A percentile compares a stretch with the other conserved stretches of the same genome.
Evolutionary conservation across 2,329 filamentous ascomycete genomes (phyloP).

Genomic region (Colletotrichum lentis): DNA sequence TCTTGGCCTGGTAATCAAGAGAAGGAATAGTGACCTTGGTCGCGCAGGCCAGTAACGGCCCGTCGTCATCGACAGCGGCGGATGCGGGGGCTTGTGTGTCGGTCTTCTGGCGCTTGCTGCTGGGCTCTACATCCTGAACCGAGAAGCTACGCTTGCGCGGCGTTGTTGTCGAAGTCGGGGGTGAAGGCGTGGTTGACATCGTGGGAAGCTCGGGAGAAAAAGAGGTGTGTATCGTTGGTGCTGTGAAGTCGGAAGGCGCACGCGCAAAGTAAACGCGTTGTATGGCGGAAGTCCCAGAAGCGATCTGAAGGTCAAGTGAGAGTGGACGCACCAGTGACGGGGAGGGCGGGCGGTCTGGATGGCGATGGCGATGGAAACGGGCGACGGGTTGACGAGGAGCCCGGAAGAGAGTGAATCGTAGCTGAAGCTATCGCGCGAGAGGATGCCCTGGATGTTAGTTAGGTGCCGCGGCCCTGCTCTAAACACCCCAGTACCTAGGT

Average conservation of each 20-base stretch:
- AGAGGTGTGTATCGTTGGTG: neutral
- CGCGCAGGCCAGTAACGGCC: neutral
- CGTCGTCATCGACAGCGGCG: neutral
- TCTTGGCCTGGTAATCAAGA: constrained; percentile 48
- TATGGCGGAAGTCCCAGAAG: neutral
- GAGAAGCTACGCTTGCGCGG: constrained; percentile 23
- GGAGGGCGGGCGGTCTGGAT: too few species aligned
- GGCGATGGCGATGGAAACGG: neutral
- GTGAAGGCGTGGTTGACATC: constrained; percentile 20
- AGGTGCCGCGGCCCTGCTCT: neutral
- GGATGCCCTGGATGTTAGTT: neutral
- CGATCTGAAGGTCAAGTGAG: neutral
- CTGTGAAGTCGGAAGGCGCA: neutral
- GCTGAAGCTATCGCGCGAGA: constrained; percentile 1
- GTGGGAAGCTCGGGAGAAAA: neutral
- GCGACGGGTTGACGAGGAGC: neutral
- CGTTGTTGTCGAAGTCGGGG: constrained; percentile 11
- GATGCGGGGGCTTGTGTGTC: neutral
- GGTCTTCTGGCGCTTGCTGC: constrained; percentile 27
- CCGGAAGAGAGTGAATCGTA: neutral
- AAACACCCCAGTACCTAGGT: too few species aligned
- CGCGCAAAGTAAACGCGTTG: neutral
- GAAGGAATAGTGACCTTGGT: constrained; percentile 39
- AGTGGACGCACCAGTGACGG: too few species aligned
- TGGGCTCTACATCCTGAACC: constrained; percentile 8